Conservation (phyloP, 441 rosid species). For the Viola pubescens region DNA sequence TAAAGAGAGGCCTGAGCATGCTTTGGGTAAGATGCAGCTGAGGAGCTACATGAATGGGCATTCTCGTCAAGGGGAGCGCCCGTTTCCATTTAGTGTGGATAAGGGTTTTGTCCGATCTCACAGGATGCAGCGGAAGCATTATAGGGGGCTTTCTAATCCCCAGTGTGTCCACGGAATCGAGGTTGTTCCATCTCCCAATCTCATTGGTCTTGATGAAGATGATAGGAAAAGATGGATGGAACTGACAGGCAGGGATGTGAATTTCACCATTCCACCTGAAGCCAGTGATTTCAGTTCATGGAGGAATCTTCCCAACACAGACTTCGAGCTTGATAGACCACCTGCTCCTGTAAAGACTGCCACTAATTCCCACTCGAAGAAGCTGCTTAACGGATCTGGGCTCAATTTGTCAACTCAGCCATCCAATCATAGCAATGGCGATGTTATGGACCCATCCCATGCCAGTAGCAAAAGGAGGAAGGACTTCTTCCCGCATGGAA, state of each 20-base stretch:
- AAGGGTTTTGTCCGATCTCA: slow-evolving; percentile 73
- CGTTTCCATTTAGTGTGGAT: slow-evolving; percentile 61
- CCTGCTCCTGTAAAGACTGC: slow-evolving; percentile 35
- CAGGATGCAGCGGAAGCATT: slow-evolving; percentile 72
- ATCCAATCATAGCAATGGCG: slow-evolving; percentile 40
- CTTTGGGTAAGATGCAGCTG: slow-evolving; percentile 68
- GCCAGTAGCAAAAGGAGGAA: slow-evolving; percentile 39
- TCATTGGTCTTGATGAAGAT: slow-evolving; percentile 42
- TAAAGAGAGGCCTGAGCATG: slow-evolving; percentile 65
- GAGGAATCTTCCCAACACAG: slow-evolving; percentile 53
- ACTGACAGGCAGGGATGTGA: slow-evolving; percentile 50
- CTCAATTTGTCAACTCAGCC: slow-evolving; percentile 59
- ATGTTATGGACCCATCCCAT: slow-evolving; percentile 32
- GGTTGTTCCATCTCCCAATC: slow-evolving; percentile 47
- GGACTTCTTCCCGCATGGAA: slow-evolving; percentile 36
- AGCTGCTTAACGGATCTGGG: slow-evolving; percentile 46
- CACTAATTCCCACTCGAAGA: slow-evolving; percentile 40
- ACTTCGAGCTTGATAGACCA: slow-evolving; percentile 47
- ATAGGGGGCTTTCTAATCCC: slow-evolving; percentile 69
- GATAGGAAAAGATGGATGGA: slow-evolving; percentile 56
- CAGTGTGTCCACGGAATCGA: slow-evolving; percentile 71
- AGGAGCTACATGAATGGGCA: slow-evolving; percentile 73
- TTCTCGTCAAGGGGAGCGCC: slow-evolving; percentile 66
- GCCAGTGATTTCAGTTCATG: slow-evolving; percentile 56
- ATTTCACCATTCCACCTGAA: slow-evolving; percentile 45